These are phyloP conservation scores for Pterocarpus macrocarpus DNA, from an alignment of 306 rosid genomes.

Conservation along the genomic window DNA sequence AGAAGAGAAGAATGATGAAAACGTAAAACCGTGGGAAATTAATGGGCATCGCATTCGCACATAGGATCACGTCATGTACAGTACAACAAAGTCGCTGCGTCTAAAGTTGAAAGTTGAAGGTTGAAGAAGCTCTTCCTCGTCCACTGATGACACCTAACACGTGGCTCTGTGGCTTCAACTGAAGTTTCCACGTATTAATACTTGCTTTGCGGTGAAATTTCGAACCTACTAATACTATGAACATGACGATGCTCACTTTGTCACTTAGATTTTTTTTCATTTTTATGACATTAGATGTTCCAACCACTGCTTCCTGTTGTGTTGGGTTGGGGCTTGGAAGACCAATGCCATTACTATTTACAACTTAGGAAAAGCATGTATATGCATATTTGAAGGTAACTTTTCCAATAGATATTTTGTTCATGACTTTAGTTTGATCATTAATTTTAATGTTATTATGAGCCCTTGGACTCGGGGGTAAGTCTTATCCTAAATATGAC, in stretches of 20 bases:
- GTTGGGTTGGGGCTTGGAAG: too few species aligned
- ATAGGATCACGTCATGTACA: not conserved
- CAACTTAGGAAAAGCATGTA: not conserved
- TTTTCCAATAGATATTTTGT: not conserved
- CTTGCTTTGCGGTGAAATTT: not conserved
- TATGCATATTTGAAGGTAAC: not conserved
- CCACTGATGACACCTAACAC: not conserved
- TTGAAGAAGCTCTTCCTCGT: not conserved
- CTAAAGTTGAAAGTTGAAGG: too few species aligned
- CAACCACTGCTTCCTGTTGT: too few species aligned
- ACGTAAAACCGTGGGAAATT: constrained; percentile 33
- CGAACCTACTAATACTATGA: not conserved
- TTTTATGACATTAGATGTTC: too few species aligned
- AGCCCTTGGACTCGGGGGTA: not conserved
- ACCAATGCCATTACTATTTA: too few species aligned
- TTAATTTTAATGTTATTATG: too few species aligned
- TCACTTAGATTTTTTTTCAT: not conserved
- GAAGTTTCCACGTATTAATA: not conserved
- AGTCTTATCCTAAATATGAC: not conserved
- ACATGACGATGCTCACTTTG: not conserved
- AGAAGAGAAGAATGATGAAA: not conserved
- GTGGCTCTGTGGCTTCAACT: not conserved
- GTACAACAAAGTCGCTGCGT: not conserved
- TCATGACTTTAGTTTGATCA: not conserved
- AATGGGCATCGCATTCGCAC: not conserved